Percentiles rank a stretch among this genome's conserved stretches.
Conservation (phyloP, 305 asterid species). For the Fraxinus sp. region DNA sequence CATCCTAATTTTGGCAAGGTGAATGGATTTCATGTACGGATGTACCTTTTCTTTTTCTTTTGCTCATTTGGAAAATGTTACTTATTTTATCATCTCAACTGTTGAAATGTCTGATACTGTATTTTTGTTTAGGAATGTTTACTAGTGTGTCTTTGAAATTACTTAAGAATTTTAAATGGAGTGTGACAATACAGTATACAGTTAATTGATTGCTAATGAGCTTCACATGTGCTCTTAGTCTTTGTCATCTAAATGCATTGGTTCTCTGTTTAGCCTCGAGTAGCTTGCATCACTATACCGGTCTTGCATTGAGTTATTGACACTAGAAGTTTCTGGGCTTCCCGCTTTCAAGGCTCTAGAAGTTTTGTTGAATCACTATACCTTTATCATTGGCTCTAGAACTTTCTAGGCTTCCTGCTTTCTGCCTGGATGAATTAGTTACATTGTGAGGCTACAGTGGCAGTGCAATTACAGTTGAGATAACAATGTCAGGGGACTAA, state of each 20-base stretch:
- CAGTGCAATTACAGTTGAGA: neutral
- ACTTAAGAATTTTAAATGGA: neutral
- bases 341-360: neutral
- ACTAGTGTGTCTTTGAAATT: neutral
- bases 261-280: too few relatives aligned
- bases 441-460: neutral
- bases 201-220: neutral
- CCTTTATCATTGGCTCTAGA: neutral
- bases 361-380: neutral
- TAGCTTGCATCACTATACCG: too few relatives aligned
- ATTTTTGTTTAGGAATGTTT: neutral
- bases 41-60: slow-evolving; percentile 1
- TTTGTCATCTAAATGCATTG: too few relatives aligned
- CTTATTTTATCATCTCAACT: neutral
- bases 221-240: too few relatives aligned
- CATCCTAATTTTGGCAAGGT: slow-evolving; percentile 49
- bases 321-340: neutral
- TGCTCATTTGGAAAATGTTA: neutral
- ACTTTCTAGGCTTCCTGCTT: neutral
- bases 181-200: neutral
- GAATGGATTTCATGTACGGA: slow-evolving; percentile 30
- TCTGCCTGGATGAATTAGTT: neutral
- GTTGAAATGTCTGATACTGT: neutral
- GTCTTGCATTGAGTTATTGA: too few relatives aligned
- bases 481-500: neutral